Percentiles rank a stretch among this genome's conserved stretches.
Evolutionary conservation across 2,329 filamentous ascomycete genomes (phyloP).

Genomic region (Coniochaeta prunicola): DNA sequence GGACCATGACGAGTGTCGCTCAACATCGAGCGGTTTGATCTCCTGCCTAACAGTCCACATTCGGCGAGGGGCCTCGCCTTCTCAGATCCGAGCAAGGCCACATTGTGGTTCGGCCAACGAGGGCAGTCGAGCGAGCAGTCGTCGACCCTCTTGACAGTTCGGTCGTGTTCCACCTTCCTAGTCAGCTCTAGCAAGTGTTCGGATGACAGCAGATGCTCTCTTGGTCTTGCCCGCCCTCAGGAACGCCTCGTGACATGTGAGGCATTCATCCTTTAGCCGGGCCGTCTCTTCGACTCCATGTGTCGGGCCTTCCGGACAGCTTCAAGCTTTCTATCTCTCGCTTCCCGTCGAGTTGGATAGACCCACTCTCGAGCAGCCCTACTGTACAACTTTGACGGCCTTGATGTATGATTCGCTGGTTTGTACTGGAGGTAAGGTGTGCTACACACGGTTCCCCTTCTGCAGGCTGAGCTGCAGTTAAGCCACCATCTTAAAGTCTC

Average conservation of each 20-base stretch:
- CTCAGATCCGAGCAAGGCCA: not conserved
- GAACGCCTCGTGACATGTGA: not conserved
- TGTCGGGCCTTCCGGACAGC: not conserved
- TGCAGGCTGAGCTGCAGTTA: not conserved
- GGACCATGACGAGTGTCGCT: slow-evolving; percentile 8
- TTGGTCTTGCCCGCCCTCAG: not conserved
- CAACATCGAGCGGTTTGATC: slow-evolving; percentile 13
- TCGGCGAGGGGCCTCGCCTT: not conserved
- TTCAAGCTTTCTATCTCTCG: not conserved
- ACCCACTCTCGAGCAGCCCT: not conserved
- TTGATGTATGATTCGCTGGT: not conserved
- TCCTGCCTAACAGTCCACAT: slow-evolving; percentile 1
- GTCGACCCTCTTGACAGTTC: not conserved
- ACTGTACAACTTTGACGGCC: too few species aligned
- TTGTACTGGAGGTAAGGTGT: not conserved
- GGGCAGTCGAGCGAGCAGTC: not conserved
- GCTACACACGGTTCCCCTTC: not conserved
- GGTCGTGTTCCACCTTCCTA: not conserved
- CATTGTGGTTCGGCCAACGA: slow-evolving; percentile 1
- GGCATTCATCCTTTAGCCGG: not conserved
- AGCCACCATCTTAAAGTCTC: not conserved
- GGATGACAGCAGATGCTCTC: not conserved
- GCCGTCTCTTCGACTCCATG: not conserved
- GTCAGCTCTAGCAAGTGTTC: not conserved
- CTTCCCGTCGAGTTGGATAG: not conserved